Evolutionary conservation across 2,329 filamentous ascomycete genomes (phyloP), one percentile per base, ranked within the genome.

Genomic region (Penicillium sp.): DNA sequence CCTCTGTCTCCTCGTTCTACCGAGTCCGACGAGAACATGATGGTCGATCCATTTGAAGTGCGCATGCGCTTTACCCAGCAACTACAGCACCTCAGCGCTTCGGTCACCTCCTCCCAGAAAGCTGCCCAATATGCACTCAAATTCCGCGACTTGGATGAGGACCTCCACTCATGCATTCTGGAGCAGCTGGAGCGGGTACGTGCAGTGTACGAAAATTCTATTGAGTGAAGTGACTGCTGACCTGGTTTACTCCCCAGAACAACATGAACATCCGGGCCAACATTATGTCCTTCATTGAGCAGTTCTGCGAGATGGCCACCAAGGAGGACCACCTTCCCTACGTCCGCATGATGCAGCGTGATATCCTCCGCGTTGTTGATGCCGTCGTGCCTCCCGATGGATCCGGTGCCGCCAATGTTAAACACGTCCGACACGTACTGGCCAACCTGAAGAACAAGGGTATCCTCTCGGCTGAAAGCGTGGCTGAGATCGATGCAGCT

Each of bases 231-330:
- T 27, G 6, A 14, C 2, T 33, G 24, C 24, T 31, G 37, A 56
- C 37, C 35, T 37, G 16, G 14, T 4, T 35, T n/a, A 14, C 14
- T 33, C 35, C 11, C 13, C 67, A 93, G 85, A 96, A 91, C 66
- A 94, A 91, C 66, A 96, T 99, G 90, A 99, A 99, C 77, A 96
- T 89, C 53, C 85, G 94, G 60, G 96, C 95, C 59, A 99, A 99
- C 74, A 98, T 99, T 75, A 96, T 99, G 90, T 99, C 96, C 78
- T 99, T 99, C 77, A 89, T 99, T 71, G 94, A 98, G 72, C 90
- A 94, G 67, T 91, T 99, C 66, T 90, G 96, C 73, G 94, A 98
- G 73, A 83, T 92, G 78, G 90, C 92, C 22, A 84, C 86, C 62
- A 89, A 87, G 65, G 90, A 92, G 65, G 85, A 87, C 63, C 88